A percentile compares a stretch with the other conserved stretches of the same genome.
These are phyloP conservation scores for Pestalotiopsis sp. DNA, from an alignment of 2,329 filamentous ascomycete genomes.

Conservation along the genomic window DNA sequence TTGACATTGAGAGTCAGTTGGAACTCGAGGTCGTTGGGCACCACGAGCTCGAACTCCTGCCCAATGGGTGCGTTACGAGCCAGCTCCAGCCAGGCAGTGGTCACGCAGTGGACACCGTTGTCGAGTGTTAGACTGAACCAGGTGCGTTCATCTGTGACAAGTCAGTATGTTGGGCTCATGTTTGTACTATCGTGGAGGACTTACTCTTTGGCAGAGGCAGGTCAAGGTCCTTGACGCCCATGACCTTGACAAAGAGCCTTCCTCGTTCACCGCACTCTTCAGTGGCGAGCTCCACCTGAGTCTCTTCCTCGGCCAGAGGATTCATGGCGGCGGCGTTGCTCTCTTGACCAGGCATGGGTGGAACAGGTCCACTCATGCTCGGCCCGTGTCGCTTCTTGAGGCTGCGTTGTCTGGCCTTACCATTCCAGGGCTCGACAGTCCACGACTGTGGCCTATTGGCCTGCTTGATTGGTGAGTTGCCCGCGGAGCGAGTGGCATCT, in stretches of 20 bases:
- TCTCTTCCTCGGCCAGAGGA: slow-evolving; percentile 71
- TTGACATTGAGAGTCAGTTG: slow-evolving; percentile 97
- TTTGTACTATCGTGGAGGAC: slow-evolving; percentile 33
- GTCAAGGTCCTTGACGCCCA: slow-evolving; percentile 94
- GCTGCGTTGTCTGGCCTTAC: slow-evolving; percentile 69
- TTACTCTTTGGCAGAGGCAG: slow-evolving; percentile 87
- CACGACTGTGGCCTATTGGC: slow-evolving; percentile 80
- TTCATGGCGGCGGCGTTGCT: slow-evolving; percentile 73
- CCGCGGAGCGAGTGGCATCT: slow-evolving; percentile 60
- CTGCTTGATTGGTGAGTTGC: slow-evolving; percentile 73
- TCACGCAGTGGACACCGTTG: slow-evolving; percentile 96
- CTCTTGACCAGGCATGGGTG: slow-evolving; percentile 84
- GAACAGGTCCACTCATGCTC: slow-evolving; percentile 63
- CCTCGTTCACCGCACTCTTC: slow-evolving; percentile 87
- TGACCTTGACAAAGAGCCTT: slow-evolving; percentile 95
- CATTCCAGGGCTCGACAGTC: slow-evolving; percentile 97
- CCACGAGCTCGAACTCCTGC: slow-evolving; percentile 96
- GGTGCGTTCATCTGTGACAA: slow-evolving; percentile 72
- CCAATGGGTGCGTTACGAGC: slow-evolving; percentile 92
- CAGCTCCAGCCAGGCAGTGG: slow-evolving; percentile 92
- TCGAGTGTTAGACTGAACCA: slow-evolving; percentile 98
- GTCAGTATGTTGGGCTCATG: neutral
- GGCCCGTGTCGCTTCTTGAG: slow-evolving; percentile 58
- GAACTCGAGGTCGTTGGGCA: slow-evolving; percentile 97
- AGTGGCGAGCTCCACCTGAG: slow-evolving; percentile 52